These are phyloP conservation scores for Rhizopogon salebrosus DNA, from an alignment of 768 basidiomycete genomes.

Conservation along the genomic window DNA sequence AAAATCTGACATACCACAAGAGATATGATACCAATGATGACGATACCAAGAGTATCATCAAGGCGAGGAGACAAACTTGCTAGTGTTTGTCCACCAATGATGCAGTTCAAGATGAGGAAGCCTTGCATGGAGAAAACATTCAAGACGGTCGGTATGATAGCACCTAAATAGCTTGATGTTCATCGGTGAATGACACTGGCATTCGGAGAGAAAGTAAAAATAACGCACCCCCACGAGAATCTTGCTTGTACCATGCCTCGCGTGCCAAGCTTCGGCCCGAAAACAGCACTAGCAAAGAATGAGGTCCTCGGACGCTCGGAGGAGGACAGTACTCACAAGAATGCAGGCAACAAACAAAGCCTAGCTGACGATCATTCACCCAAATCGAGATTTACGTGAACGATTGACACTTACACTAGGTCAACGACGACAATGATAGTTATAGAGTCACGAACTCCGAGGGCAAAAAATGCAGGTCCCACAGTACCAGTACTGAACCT, in stretches of 20 bases:
- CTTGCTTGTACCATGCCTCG: constrained; percentile 56
- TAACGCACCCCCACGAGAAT: constrained; percentile 44
- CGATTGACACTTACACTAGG: constrained; percentile 30
- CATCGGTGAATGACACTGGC: background rate
- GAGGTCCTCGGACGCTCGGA: no score
- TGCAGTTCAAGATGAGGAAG: constrained; percentile 54
- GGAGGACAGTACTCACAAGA: constrained; percentile 25
- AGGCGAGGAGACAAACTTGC: constrained; percentile 37
- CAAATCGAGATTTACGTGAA: background rate
- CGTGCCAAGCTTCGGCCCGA: constrained; percentile 50
- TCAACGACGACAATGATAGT: constrained; percentile 39
- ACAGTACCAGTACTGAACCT: constrained; percentile 46
- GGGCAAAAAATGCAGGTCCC: constrained; percentile 45
- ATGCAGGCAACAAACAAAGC: constrained; percentile 30
- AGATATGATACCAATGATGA: constrained; percentile 28
- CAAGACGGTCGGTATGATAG: constrained; percentile 36
- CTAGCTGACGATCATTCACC: constrained; percentile 13
- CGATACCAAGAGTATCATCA: constrained; percentile 26
- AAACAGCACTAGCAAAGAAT: constrained; percentile 33
- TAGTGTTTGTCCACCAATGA: constrained; percentile 59
- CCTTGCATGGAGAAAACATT: constrained; percentile 50
- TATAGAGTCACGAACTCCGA: constrained; percentile 39
- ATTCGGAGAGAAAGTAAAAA: constrained; percentile 8
- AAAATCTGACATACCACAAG: constrained; percentile 19
- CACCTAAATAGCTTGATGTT: constrained; percentile 32